Conservation (phyloP, 345 rosid species). For the Excoecaria agallocha region DNA sequence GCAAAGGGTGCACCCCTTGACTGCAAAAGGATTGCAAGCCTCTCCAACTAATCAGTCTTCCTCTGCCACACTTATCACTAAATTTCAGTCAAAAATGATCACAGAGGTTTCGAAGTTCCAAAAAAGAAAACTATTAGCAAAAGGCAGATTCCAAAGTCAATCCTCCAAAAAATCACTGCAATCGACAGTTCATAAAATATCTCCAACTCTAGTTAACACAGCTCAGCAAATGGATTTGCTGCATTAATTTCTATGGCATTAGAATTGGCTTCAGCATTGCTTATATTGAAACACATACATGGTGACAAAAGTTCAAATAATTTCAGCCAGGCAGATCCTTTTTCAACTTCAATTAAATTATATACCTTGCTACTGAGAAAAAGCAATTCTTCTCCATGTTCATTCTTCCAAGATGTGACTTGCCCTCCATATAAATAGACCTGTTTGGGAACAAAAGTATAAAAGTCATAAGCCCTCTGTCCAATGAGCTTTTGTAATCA, state of each 20-base stretch:
- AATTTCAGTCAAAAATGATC: too few species aligned
- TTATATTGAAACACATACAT: not conserved
- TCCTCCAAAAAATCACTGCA: too few species aligned
- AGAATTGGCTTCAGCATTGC: not conserved
- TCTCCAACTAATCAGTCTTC: too few species aligned
- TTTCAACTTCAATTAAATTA: not conserved
- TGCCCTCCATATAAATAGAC: slow-evolving; percentile 86
- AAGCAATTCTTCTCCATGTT: slow-evolving; percentile 78
- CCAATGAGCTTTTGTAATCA: not conserved
- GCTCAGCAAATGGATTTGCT: too few species aligned
- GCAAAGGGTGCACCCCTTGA: too few species aligned
- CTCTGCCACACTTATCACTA: too few species aligned
- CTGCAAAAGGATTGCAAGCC: too few species aligned
- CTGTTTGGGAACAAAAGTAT: slow-evolving; percentile 28
- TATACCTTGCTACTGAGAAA: slow-evolving; percentile 73
- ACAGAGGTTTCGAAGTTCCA: too few species aligned
- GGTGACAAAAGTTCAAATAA: not conserved
- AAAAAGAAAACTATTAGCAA: too few species aligned
- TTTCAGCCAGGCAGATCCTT: not conserved
- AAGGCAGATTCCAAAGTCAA: too few species aligned
- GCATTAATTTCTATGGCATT: not conserved
- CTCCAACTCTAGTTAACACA: too few species aligned
- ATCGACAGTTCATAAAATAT: too few species aligned
- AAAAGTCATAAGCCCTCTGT: not conserved
- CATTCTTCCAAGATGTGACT: slow-evolving; percentile 98